Percentiles rank a stretch among this genome's conserved stretches.
Conservation (phyloP, 306 rosid species). For the Lathyrus sativus region DNA sequence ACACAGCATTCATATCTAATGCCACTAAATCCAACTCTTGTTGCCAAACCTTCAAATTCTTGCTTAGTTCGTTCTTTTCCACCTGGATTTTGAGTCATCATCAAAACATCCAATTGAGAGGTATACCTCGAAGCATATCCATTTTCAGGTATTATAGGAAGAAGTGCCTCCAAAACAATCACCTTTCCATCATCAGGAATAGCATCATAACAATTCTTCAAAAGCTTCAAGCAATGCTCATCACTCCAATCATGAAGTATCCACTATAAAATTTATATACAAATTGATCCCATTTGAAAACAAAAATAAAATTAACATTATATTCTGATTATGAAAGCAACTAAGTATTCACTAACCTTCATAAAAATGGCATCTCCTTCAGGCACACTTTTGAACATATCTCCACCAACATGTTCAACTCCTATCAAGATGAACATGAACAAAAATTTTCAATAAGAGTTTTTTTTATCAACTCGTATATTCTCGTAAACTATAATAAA, state of each 20-base stretch:
- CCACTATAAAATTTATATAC: background rate
- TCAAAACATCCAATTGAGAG: slow-evolving; percentile 36
- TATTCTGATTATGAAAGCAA: background rate
- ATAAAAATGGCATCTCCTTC: slow-evolving; percentile 59
- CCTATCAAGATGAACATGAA: slow-evolving; percentile 40
- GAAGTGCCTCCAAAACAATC: slow-evolving; percentile 39
- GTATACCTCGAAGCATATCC: background rate
- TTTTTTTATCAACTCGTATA: too few relatives aligned
- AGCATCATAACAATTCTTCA: slow-evolving; percentile 11
- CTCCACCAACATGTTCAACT: slow-evolving; percentile 56
- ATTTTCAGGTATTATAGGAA: slow-evolving; percentile 38
- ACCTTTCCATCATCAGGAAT: background rate
- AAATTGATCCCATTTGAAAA: too few relatives aligned
- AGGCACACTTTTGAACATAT: slow-evolving; percentile 35
- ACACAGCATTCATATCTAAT: slow-evolving; percentile 39
- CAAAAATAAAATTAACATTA: background rate
- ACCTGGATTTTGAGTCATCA: slow-evolving; percentile 32
- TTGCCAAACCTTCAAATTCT: slow-evolving; percentile 47
- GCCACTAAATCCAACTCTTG: slow-evolving; percentile 49
- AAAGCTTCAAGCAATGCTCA: background rate
- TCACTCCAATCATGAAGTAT: slow-evolving; percentile 17
- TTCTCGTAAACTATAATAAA: background rate
- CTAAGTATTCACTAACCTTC: slow-evolving; percentile 44
- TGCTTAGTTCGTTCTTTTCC: slow-evolving; percentile 55
- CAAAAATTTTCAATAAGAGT: too few relatives aligned